Percentiles rank a stretch among this genome's conserved stretches.
Conservation (phyloP, 202 grass and related monocot genomes). For the Bolboschoenoplectus hybrid region DNA sequence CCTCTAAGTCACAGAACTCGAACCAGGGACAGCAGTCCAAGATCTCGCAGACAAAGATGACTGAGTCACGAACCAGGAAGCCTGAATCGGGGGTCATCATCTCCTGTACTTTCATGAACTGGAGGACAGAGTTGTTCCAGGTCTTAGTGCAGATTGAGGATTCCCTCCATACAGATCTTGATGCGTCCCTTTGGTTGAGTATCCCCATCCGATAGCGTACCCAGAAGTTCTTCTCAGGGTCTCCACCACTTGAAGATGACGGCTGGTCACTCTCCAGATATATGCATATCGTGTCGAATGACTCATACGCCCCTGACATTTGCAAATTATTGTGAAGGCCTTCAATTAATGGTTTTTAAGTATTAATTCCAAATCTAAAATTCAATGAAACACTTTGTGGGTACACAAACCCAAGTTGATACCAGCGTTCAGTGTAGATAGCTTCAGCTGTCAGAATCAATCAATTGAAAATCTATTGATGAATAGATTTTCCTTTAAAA, state of each 20-base stretch:
- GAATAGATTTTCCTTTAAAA: neutral
- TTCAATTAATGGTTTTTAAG: neutral
- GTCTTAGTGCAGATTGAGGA: slow-evolving; percentile 99
- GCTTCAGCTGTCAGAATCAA: neutral
- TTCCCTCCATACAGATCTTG: slow-evolving; percentile 90
- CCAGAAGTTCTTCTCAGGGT: slow-evolving; percentile 97
- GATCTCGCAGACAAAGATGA: slow-evolving; percentile 92
- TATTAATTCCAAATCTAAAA: neutral
- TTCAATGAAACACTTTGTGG: neutral
- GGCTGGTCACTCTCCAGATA: slow-evolving; percentile 94
- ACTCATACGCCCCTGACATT: slow-evolving; percentile 92
- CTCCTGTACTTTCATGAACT: slow-evolving; percentile 98
- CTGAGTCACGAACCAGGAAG: slow-evolving; percentile 83
- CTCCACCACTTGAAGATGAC: slow-evolving; percentile 56
- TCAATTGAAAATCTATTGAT: neutral
- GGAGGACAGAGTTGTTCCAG: slow-evolving; percentile 99
- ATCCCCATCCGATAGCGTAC: slow-evolving; percentile 92
- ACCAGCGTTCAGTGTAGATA: neutral
- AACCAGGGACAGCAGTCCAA: slow-evolving; percentile 99
- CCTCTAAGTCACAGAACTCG: slow-evolving; percentile 99
- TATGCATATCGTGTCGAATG: slow-evolving; percentile 95
- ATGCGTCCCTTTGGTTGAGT: slow-evolving; percentile 79
- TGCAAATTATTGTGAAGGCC: slow-evolving; percentile 24
- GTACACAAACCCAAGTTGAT: neutral
- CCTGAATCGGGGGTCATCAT: slow-evolving; percentile 83